phyloP scores from a whole-genome alignment of 176 grass and related monocot genomes.

The Avena eriantha region DNA sequence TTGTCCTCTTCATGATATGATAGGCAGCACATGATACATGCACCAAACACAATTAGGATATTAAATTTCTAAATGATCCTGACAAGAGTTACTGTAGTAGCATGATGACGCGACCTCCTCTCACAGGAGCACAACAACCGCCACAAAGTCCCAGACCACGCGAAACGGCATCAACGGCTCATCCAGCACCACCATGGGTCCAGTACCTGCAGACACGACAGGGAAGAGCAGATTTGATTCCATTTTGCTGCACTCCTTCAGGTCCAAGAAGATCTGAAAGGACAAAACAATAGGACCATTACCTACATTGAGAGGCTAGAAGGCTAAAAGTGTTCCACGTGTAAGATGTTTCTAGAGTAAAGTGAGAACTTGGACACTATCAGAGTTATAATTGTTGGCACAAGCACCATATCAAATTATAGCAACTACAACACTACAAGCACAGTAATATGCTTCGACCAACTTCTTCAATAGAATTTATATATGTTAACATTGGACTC shows the following conservation, averaged over 20 bases:
- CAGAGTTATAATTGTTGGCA: background rate
- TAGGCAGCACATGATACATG: too few species aligned
- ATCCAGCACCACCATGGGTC: too few species aligned
- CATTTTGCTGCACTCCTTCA: constrained; percentile 89
- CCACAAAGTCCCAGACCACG: too few species aligned
- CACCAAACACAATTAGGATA: too few species aligned
- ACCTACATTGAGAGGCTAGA: background rate
- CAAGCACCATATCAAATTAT: background rate
- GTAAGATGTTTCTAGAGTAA: background rate
- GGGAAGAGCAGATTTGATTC: constrained; percentile 35
- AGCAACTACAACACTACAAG: background rate
- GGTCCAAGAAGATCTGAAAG: constrained; percentile 86
- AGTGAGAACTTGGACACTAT: background rate
- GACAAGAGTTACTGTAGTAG: too few species aligned
- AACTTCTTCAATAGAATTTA: background rate
- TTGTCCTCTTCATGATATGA: too few species aligned
- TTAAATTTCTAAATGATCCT: too few species aligned
- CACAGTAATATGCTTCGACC: background rate
- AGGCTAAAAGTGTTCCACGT: background rate
- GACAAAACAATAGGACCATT: background rate
- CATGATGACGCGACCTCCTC: too few species aligned
- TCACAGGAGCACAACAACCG: too few species aligned
- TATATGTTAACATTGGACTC: background rate
- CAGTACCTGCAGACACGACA: too few species aligned
- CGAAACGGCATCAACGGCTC: too few species aligned